These are phyloP conservation scores for Nelumbo lutea DNA, from an alignment of 164 flowering plant genomes.

Conservation along the genomic window DNA sequence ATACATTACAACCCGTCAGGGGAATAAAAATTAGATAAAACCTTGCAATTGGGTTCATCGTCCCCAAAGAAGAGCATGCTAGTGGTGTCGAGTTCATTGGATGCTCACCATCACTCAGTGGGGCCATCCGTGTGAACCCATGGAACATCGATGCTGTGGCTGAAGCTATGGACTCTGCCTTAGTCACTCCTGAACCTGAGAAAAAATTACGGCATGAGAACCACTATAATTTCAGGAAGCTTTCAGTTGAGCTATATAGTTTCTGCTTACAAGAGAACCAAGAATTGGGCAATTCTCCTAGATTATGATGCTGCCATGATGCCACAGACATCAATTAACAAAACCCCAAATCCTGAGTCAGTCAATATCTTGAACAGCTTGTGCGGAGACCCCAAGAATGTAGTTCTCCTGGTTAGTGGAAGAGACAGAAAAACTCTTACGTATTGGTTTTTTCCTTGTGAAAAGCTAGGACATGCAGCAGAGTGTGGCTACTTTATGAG, in stretches of 20 bases:
- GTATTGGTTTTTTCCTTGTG: constrained; percentile 41
- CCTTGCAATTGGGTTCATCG: constrained; percentile 24
- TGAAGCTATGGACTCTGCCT: constrained; percentile 43
- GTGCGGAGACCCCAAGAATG: constrained; percentile 8
- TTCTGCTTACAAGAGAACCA: no score
- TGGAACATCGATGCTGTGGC: constrained; percentile 32
- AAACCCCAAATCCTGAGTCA: constrained; percentile 26
- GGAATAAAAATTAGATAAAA: constrained; percentile 33
- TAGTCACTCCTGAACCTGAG: constrained; percentile 29
- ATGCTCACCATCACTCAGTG: no score
- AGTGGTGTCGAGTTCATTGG: constrained; percentile 23
- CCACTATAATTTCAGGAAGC: constrained; percentile 31
- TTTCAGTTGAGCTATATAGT: constrained; percentile 36
- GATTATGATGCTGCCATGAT: constrained; percentile 45
- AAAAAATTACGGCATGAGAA: constrained; percentile 16
- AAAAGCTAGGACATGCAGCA: constrained; percentile 41
- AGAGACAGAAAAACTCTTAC: constrained; percentile 28
- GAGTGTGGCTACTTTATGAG: constrained; percentile 36
- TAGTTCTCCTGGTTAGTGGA: constrained; percentile 42
- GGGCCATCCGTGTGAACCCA: no score
- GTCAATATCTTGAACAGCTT: constrained; percentile 33
- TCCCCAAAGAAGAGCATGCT: constrained; percentile 37
- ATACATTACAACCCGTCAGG: constrained; percentile 41
- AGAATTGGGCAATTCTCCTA: constrained; percentile 32
- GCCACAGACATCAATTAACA: constrained; percentile 26